Conservation (phyloP, 1,284 basidiomycete genomes). For the Trichosporon inkin region DNA sequence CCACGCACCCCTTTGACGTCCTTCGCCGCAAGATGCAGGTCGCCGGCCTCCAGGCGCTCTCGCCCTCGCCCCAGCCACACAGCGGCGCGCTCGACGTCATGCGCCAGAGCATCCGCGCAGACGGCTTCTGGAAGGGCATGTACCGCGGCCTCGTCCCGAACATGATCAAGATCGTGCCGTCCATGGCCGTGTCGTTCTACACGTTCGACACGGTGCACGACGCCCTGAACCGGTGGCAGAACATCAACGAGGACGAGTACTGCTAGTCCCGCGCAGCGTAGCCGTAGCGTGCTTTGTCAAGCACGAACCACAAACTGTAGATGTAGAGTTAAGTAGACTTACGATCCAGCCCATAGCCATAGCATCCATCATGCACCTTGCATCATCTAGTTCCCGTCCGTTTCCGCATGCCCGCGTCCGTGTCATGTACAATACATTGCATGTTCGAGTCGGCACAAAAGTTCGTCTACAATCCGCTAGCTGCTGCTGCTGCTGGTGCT, state of each 20-base stretch:
- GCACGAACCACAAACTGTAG: neutral
- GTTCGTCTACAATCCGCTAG: neutral
- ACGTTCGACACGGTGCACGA: slow-evolving; percentile 51
- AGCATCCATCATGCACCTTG: no score
- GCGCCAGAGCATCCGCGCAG: slow-evolving; percentile 62
- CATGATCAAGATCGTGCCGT: slow-evolving; percentile 78
- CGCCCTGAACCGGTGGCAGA: slow-evolving; percentile 26
- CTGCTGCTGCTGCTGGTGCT: neutral
- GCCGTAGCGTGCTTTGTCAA: neutral
- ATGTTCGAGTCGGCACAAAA: slow-evolving; percentile 1
- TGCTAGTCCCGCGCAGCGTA: neutral
- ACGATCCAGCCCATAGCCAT: no score
- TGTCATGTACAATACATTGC: neutral
- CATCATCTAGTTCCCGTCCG: no score
- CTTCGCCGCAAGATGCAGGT: slow-evolving; percentile 87
- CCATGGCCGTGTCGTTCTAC: slow-evolving; percentile 71
- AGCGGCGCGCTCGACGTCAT: slow-evolving; percentile 73
- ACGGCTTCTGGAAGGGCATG: slow-evolving; percentile 59
- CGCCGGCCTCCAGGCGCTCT: slow-evolving; percentile 69
- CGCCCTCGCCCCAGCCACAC: slow-evolving; percentile 65
- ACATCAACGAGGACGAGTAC: slow-evolving; percentile 24
- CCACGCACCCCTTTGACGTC: slow-evolving; percentile 96
- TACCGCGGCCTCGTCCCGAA: slow-evolving; percentile 84
- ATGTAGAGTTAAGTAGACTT: no score
- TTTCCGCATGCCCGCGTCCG: no score